A percentile compares a stretch with the other conserved stretches of the same genome.
Evolutionary conservation across 192 early-diverging fungal genomes (phyloP).

Genomic region (Backusella luteola): DNA sequence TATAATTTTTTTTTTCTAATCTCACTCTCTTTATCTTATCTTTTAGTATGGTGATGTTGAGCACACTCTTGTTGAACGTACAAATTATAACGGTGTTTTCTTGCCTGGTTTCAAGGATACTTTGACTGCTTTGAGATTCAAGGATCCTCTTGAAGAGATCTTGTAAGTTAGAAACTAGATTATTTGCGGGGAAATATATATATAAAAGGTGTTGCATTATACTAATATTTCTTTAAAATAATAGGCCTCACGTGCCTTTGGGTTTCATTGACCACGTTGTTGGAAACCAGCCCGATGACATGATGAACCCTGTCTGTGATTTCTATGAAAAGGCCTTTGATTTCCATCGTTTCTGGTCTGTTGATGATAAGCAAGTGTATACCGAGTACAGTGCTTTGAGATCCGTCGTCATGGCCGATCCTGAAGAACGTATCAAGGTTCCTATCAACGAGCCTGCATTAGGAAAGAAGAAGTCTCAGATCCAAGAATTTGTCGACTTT

Average conservation of each 20-base stretch:
- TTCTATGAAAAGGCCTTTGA: constrained; percentile 90
- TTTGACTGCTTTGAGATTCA: constrained; percentile 24
- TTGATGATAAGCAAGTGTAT: constrained; percentile 95
- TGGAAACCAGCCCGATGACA: constrained; percentile 90
- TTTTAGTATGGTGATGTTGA: constrained; percentile 90
- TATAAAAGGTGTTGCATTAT: not conserved
- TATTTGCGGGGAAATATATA: not conserved
- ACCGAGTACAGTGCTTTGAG: constrained; percentile 93
- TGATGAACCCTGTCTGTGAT: constrained; percentile 84
- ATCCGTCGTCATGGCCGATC: constrained; percentile 95
- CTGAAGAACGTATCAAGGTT: constrained; percentile 90
- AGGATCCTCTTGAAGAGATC: constrained; percentile 57
- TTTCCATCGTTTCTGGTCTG: constrained; percentile 98
- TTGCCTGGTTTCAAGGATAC: constrained; percentile 72
- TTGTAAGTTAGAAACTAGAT: constrained; percentile 37
- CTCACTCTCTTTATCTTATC: not conserved
- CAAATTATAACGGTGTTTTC: constrained; percentile 80
- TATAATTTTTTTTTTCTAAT: not conserved
- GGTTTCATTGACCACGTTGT: constrained; percentile 91
- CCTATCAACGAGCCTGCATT: constrained; percentile 96
- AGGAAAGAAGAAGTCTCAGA: constrained; percentile 94
- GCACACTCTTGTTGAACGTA: constrained; percentile 91
- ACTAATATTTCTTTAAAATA: not conserved
- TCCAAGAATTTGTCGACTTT: constrained; percentile 89
- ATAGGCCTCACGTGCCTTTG: constrained; percentile 55